Evolutionary conservation across 2,329 filamentous ascomycete species (phyloP), one percentile per base, ranked within the genome.

Genomic region (Ambrosiella xylebori): DNA sequence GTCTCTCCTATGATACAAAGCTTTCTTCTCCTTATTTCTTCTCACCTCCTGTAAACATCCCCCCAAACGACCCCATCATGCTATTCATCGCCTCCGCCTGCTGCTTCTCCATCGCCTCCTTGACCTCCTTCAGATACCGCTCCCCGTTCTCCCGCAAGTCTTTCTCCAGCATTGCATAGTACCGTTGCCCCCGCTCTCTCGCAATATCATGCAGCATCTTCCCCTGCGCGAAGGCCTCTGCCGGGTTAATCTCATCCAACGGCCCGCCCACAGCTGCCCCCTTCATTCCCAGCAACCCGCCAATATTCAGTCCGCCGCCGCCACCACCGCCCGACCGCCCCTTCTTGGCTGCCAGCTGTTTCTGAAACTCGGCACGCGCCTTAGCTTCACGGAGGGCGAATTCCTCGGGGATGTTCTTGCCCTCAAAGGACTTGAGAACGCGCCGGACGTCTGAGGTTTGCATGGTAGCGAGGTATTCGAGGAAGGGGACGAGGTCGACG

Each of bases 171-270:
- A 84, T 73, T 74, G 95, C 81, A 71, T 97, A 98, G 71, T 90
- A 86, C 69, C 85, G 84, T 72, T 90, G 86, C 39, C 93, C 93
- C 54, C 89, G 80, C 73, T 98, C 93, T 54, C 93, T 83, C 55
- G 93, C 89, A 69, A 95, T 84, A 67, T 98, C 93, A 71, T 90
- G 89, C 63, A 96, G 75, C 88, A 97, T 96, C 79, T 97, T 98
- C 65, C 91, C 93, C 70, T 95, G 84, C 1, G 86, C 83, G 61
- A 93, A 80, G 11, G 86, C 88, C 68, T 95, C 88, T 1, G 78
- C 77, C 0, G 86, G 77, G 64, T 78, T 82, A 62, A 80, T 76
- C 67, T 90, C 85, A 19, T 60, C 56, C 7, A 50, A 11, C 15
- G 45, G 56, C 54, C 87, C 84, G 54, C 86, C 82, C 2, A 71